These are phyloP conservation scores for Protostelium mycophagum DNA, from an alignment of 78 protist species.

Conservation along the genomic window DNA sequence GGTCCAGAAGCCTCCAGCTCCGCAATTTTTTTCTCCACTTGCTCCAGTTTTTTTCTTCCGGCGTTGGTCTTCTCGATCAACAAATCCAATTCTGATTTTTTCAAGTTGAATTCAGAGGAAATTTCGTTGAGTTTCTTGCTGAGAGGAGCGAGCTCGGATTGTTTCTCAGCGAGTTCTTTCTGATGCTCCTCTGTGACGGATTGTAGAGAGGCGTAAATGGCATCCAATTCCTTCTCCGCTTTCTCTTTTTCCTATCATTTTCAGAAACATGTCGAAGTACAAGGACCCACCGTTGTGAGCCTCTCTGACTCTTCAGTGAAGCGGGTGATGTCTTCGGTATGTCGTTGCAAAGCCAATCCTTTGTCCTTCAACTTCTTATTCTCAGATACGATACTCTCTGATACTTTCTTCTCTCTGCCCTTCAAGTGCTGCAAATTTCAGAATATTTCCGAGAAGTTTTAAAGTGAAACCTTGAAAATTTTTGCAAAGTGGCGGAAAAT, in stretches of 20 bases:
- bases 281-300: too few relatives aligned
- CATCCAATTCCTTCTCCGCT: conserved; percentile 55
- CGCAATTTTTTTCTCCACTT: conserved; percentile 3
- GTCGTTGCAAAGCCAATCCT: neutral
- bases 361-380: conserved; percentile 19
- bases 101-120: conserved; percentile 20
- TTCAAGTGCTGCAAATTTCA: conserved; percentile 14
- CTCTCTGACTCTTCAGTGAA: conserved; percentile 12
- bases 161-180: conserved; percentile 69
- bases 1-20: conserved; percentile 1
- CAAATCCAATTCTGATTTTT: conserved; percentile 46
- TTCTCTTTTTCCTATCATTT: conserved; percentile 3
- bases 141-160: conserved; percentile 67
- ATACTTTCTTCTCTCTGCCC: conserved; percentile 21
- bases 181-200: conserved; percentile 58
- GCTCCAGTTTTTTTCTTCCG: conserved; percentile 14
- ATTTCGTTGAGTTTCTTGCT: conserved; percentile 18
- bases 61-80: conserved; percentile 23
- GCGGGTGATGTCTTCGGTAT: conserved; percentile 10
- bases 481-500: neutral
- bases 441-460: neutral
- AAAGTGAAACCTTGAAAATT: neutral
- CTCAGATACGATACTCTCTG: conserved; percentile 14
- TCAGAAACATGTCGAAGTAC: too few relatives aligned
- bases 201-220: conserved; percentile 33